These are phyloP conservation scores for Sarocladium kiliense DNA, from an alignment of 2,329 filamentous ascomycete species.

Conservation along the genomic window DNA sequence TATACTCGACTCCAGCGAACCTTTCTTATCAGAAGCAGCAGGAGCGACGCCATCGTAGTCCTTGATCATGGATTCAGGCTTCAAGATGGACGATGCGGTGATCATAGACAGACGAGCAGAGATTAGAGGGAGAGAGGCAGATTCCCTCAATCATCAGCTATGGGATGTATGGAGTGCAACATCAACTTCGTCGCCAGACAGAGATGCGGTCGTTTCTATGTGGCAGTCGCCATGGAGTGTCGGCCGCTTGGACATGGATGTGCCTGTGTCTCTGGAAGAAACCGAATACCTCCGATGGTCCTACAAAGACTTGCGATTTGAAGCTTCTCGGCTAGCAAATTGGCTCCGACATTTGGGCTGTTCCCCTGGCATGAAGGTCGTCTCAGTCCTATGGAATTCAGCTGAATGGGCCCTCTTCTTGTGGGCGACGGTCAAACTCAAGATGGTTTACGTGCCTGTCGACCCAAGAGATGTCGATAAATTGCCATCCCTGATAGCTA, in stretches of 20 bases:
- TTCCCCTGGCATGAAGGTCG: constrained; percentile 23
- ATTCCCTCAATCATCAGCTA: constrained; percentile 22
- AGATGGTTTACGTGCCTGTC: constrained; percentile 28
- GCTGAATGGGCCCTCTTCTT: constrained; percentile 33
- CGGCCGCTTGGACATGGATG: not conserved
- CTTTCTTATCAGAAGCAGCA: too few relatives aligned
- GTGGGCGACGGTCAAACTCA: constrained; percentile 30
- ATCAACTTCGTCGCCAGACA: constrained; percentile 21
- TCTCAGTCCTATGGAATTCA: constrained; percentile 28
- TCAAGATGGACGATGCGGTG: not conserved
- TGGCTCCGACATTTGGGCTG: constrained; percentile 18
- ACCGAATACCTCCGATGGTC: not conserved
- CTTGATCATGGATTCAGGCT: not conserved
- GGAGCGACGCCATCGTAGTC: too few relatives aligned
- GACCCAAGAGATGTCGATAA: constrained; percentile 23
- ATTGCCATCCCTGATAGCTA: constrained; percentile 17
- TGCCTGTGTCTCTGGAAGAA: not conserved
- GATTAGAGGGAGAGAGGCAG: constrained; percentile 20
- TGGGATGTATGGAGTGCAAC: constrained; percentile 28
- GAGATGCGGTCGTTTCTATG: constrained; percentile 30
- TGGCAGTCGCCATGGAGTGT: constrained; percentile 21
- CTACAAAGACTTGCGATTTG: not conserved
- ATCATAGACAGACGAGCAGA: constrained; percentile 12
- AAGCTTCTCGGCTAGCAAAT: not conserved
- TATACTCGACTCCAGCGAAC: too few relatives aligned